Evolutionary conservation across 23 red algal species (phyloP).

Genomic region (Gracilaria domingensis): DNA sequence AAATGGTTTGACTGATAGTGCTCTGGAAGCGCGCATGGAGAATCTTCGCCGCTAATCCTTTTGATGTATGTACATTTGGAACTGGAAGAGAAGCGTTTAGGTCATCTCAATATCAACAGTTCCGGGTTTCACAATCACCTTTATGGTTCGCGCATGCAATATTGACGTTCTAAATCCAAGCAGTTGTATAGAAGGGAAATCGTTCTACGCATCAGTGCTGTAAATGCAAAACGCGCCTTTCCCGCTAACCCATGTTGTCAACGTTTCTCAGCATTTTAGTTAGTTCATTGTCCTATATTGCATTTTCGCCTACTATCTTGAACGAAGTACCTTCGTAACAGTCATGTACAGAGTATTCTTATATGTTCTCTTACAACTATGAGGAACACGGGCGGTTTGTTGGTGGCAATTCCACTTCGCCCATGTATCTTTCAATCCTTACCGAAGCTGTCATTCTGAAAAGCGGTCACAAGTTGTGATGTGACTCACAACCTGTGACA

Average conservation of each 20-base stretch:
- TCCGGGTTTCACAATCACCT: neutral
- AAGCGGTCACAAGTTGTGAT: no score
- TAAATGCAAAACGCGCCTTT: neutral
- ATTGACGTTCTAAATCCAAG: neutral
- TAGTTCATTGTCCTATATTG: no score
- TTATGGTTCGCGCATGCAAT: neutral
- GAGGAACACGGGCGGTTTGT: no score
- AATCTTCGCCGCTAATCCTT: conserved; percentile 76
- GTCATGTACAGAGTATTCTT: no score
- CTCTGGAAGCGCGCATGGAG: conserved; percentile 76
- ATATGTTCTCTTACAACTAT: no score
- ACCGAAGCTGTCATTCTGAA: no score
- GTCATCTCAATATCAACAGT: neutral
- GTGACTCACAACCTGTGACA: no score
- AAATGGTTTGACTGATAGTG: conserved; percentile 48
- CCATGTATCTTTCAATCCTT: no score
- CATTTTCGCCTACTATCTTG: no score
- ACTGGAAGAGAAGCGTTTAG: neutral
- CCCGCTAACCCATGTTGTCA: neutral
- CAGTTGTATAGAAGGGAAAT: neutral
- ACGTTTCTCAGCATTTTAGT: neutral
- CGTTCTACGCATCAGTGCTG: neutral
- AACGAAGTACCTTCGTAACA: no score
- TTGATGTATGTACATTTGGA: neutral
- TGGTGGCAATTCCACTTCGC: no score